Base-by-base conservation (phyloP, 169 alveolate genomes). In the Cryptosporidium canis region DNA sequence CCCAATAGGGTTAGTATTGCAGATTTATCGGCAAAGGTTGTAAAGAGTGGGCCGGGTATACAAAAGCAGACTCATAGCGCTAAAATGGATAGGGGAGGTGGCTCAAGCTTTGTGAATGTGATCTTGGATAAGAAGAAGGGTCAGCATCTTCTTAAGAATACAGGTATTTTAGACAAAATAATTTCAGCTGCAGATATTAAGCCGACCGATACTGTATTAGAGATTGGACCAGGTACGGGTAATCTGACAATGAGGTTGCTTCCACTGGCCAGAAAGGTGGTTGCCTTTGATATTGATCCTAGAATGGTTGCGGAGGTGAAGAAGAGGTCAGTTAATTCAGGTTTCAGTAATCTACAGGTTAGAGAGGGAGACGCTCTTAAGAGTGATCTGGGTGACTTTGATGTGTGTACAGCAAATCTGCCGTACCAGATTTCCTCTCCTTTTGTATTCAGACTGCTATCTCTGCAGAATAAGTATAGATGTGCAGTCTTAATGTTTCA, bases 401-500 rank as follows among this genome's bases (percentile, higher is more conserved):
- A 98, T 92, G 94, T 98, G 31, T 98, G 99, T 85, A 98, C 98
- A 9, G 99, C 99, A 5, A 98, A 98, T 94, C 94, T 98, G 67
- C 99, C 99, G 37, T 98, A 98, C 94, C 98, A 98, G 91, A 98
- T 98, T 51, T 98, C 99, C n/a, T 95, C 99, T 27, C 99, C 99
- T 7, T 96, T 98, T 85, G 97, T 97, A 48, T 98, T 98, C 93
- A 98, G 97, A 85, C 94, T 98, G 66, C 90, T 98, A 58, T 95
- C 99, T 51, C 99, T 97, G 87, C 92, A 99, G 83, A 99, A 63
- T 21, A 58, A 33, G 16, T 91, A 35, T 72, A 92, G 99, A 91
- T 95, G 98, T 85, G 99, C 99, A 37, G 98, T 98, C n/a, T 93
- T 98, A 63, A 97, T 98, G 99, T 97, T 98, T 93, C 99, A 98